These are phyloP conservation scores for Cordyceps fumosorosea DNA, from an alignment of 2,329 filamentous ascomycete genomes.

Conservation along the genomic window DNA sequence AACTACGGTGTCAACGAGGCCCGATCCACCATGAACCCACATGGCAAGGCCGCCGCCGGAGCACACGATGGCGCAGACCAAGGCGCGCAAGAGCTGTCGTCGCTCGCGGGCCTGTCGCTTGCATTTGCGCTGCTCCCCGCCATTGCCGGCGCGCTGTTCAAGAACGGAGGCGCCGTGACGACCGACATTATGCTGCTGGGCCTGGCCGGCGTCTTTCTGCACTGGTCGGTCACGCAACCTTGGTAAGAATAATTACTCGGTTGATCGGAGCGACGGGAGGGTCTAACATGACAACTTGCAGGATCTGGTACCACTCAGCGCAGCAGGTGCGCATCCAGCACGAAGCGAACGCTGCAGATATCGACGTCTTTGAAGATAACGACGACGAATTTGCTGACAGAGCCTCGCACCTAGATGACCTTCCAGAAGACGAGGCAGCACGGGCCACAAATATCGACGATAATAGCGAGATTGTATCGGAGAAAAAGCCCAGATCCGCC, in stretches of 20 bases:
- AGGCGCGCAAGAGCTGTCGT: conserved; percentile 46
- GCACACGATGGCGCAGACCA: conserved; percentile 17
- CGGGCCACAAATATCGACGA: conserved; percentile 2
- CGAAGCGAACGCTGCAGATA: conserved; percentile 36
- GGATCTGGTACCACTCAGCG: conserved; percentile 69
- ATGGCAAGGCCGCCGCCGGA: conserved; percentile 15
- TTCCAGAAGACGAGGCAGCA: conserved; percentile 36
- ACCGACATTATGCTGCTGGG: conserved; percentile 79
- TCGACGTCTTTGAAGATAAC: conserved; percentile 31
- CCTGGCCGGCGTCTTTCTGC: conserved; percentile 77
- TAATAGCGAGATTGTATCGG: conserved; percentile 16
- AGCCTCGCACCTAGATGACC: conserved; percentile 30
- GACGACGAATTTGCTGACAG: conserved; percentile 17
- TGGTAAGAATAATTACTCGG: conserved; percentile 54
- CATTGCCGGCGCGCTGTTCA: conserved; percentile 75
- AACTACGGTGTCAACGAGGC: conserved; percentile 67
- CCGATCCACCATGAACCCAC: conserved; percentile 59
- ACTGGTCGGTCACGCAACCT: conserved; percentile 85
- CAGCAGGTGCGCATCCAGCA: conserved; percentile 54
- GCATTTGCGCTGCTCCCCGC: conserved; percentile 80
- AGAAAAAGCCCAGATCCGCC: conserved; percentile 16
- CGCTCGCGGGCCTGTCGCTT: conserved; percentile 75
- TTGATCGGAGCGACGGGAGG: not conserved
- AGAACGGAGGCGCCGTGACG: conserved; percentile 74
- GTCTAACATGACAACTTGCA: conserved; percentile 22